These are phyloP conservation scores for Skeletonema costatum DNA, from an alignment of 108 stramenopile genomes.

Conservation along the genomic window DNA sequence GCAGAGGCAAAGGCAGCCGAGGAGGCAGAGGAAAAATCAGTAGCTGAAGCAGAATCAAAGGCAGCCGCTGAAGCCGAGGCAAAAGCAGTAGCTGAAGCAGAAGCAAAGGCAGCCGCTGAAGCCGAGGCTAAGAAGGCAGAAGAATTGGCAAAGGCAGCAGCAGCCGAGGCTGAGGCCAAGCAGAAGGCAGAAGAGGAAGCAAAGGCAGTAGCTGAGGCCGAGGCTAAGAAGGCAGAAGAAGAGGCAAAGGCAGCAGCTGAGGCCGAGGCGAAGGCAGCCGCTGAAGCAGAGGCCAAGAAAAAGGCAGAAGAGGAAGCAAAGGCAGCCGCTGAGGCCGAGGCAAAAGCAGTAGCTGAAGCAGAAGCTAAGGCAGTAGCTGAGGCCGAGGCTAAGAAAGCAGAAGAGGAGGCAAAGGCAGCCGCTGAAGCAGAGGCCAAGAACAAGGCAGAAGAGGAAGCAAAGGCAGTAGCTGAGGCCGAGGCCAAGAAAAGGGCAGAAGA, in stretches of 20 bases:
- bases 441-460: constrained; percentile 4
- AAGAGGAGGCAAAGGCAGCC: background rate
- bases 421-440: background rate
- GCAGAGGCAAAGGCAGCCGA: too few relatives aligned
- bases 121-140: constrained; percentile 17
- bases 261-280: constrained; percentile 3
- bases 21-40: background rate
- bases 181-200: background rate
- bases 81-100: background rate
- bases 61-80: constrained; percentile 7
- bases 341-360: background rate
- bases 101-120: constrained; percentile 13
- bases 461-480: constrained; percentile 5
- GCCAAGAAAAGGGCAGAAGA: background rate
- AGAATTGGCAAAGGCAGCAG: background rate
- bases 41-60: constrained; percentile 14
- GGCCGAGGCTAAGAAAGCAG: constrained; percentile 14
- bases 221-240: background rate
- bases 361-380: constrained; percentile 11
- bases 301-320: constrained; percentile 7
- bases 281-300: constrained; percentile 16
- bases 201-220: constrained; percentile 3
- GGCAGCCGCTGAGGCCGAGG: constrained; percentile 8
- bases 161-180: background rate
- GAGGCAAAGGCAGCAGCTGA: too few relatives aligned